phyloP scores from a whole-genome alignment of 2,329 filamentous ascomycete genomes.

The Calonectria pseudoreteaudii region DNA sequence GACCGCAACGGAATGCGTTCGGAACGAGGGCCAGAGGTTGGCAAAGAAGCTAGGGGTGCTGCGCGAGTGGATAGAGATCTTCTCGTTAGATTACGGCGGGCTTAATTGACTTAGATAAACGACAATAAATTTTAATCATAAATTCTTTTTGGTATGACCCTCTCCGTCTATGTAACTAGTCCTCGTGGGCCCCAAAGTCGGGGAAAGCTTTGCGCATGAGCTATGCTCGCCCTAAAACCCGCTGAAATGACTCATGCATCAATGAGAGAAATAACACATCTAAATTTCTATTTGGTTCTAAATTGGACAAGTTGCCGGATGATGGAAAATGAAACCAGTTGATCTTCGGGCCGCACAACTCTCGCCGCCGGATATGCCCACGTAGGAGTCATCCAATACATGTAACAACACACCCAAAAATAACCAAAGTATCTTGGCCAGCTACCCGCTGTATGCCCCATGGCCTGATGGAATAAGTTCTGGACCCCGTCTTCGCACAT shows the following conservation, averaged over 20 bases:
- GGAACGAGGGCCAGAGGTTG: slow-evolving; percentile 36
- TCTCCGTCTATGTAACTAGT: not conserved
- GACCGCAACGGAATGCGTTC: slow-evolving; percentile 25
- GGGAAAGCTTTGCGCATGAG: not conserved
- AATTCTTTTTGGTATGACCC: not conserved
- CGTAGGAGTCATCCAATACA: slow-evolving; percentile 37
- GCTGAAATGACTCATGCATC: not conserved
- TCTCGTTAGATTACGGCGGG: slow-evolving; percentile 29
- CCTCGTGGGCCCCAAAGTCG: not conserved
- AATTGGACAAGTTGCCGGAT: slow-evolving; percentile 1
- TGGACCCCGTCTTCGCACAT: slow-evolving; percentile 33
- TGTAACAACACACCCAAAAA: slow-evolving; percentile 28
- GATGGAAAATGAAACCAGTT: slow-evolving; percentile 21
- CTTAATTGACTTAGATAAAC: not conserved
- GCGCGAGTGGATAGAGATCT: slow-evolving; percentile 38
- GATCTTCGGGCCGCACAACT: slow-evolving; percentile 24
- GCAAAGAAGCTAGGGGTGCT: slow-evolving; percentile 37
- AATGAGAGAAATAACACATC: not conserved
- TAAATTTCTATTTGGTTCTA: not conserved
- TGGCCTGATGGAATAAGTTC: not conserved
- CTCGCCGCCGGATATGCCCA: slow-evolving; percentile 36
- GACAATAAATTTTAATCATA: not conserved
- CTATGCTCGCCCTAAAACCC: not conserved
- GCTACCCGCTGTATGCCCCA: not conserved
- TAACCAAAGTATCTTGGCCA: slow-evolving; percentile 27